A percentile compares a stretch with the other conserved stretches of the same genome.
Conservation (phyloP, 208 protist genomes). For the Leptomonas pyrrhocoris region DNA sequence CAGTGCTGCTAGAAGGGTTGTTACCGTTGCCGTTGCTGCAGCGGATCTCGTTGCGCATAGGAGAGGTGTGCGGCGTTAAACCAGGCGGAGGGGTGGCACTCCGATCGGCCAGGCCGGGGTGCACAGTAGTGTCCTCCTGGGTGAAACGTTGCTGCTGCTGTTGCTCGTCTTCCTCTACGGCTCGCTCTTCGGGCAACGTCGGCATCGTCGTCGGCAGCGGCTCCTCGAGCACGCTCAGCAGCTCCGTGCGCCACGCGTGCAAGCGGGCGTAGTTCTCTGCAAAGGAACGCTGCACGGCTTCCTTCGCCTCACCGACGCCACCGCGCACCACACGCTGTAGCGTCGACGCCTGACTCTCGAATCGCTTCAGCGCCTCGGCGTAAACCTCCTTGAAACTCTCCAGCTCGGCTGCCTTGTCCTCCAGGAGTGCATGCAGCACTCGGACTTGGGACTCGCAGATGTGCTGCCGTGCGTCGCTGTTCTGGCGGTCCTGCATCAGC, state of each 20-base stretch:
- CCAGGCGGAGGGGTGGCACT: slow-evolving; percentile 1
- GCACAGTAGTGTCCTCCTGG: background rate
- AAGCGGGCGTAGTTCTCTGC: slow-evolving; percentile 43
- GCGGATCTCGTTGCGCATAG: slow-evolving; percentile 5
- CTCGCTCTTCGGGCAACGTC: background rate
- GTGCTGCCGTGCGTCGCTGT: slow-evolving; percentile 71
- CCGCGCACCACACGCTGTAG: slow-evolving; percentile 69
- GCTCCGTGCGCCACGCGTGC: slow-evolving; percentile 48
- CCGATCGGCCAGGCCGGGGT: background rate
- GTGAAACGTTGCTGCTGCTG: background rate
- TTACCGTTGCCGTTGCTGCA: background rate
- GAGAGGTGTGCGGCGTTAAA: slow-evolving; percentile 9
- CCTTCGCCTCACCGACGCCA: slow-evolving; percentile 47
- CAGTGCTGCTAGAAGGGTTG: background rate
- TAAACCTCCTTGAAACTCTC: slow-evolving; percentile 70
- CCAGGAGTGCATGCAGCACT: slow-evolving; percentile 62
- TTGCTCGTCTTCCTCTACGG: background rate
- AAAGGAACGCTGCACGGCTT: slow-evolving; percentile 37
- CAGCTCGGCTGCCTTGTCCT: slow-evolving; percentile 79
- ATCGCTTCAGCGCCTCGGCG: slow-evolving; percentile 73
- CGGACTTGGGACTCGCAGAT: slow-evolving; percentile 79
- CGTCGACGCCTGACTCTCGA: slow-evolving; percentile 61
- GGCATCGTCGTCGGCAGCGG: slow-evolving; percentile 11
- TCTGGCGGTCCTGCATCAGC: slow-evolving; percentile 70
- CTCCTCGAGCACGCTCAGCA: slow-evolving; percentile 38